Evolutionary conservation across 2,329 filamentous ascomycete genomes (phyloP).

Genomic region (Paecilomyces niveus): DNA sequence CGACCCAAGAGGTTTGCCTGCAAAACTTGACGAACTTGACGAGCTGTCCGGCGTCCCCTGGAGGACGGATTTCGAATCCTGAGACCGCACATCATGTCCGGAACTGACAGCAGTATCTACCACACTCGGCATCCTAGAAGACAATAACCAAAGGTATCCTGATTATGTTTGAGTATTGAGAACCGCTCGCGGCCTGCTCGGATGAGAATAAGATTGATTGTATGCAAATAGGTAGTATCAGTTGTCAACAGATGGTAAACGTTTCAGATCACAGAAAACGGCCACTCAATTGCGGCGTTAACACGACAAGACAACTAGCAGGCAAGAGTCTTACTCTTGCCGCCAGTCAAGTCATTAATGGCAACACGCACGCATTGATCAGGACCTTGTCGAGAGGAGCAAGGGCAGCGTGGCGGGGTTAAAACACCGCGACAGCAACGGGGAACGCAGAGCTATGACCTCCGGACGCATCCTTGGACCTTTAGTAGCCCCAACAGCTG

Average conservation of each 20-base stretch:
- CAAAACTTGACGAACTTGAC: neutral
- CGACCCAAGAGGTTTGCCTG: slow-evolving; percentile 1
- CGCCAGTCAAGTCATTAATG: neutral
- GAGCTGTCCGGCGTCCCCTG: slow-evolving; percentile 4
- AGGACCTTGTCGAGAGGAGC: neutral
- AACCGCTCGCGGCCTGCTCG: neutral
- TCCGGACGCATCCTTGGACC: slow-evolving; percentile 1
- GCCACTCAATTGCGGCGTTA: neutral
- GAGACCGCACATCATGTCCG: slow-evolving; percentile 17
- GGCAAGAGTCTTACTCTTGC: neutral
- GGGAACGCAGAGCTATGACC: neutral
- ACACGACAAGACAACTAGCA: neutral
- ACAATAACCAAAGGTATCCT: neutral
- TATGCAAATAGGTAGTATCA: neutral
- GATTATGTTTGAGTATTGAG: neutral
- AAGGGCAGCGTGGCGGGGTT: neutral
- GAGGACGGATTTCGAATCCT: slow-evolving; percentile 8
- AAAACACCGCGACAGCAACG: neutral
- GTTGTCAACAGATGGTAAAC: neutral
- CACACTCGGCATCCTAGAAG: slow-evolving; percentile 23
- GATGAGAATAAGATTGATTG: neutral
- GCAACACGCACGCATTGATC: neutral
- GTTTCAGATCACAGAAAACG: neutral
- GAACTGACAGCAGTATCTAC: slow-evolving; percentile 19
- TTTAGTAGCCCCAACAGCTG: slow-evolving; percentile 8